Evolutionary conservation across 2,329 filamentous ascomycete species (phyloP), one percentile per base, ranked within the genome.

Genomic region (Stachybotrys chlorohalonatus): DNA sequence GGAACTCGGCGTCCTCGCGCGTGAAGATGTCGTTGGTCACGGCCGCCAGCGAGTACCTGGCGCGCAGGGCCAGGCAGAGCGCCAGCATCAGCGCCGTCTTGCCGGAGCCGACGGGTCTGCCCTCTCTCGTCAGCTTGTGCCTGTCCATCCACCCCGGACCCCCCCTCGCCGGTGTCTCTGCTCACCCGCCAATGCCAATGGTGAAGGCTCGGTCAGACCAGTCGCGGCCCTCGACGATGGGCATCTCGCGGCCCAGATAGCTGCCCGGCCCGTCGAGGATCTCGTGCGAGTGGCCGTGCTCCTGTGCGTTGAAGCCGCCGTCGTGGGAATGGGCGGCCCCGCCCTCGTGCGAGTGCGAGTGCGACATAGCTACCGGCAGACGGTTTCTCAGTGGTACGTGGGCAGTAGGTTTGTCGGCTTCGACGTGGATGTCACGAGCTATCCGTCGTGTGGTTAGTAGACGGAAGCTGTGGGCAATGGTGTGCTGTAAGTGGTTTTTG

Each of bases 11-110:
- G 78, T 99, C 94, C 75, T 99, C 94, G 60, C 88, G 87, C 24
- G 93, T 97, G 79, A 97, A 97, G 78, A 97, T 97, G 78, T 97
- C 93, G 79, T 97, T 97, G 52, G 94, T 99, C 24, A 99, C 93
- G 57, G 91, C 94, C 1, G 94, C 94, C 65, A 99, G 88, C 67
- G 86, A 90, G 81, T 89, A 92, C 54, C 82, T 77, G 52, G 85
- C 79, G 58, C 94, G 88, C 7, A 99, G 85, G 7, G 87, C 86
- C 42, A 85, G 85, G 76, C 91, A 96, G 62, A 97, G 88, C 46
- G 89, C 87, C 11, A 96, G 85, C 93, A 99, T 97, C 31, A 97
- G 82, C 16, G 94, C 94, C 0, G 94, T 97, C 73, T 99, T 99
- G 67, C 94, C 94, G 30, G 92, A 96, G 60, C 94, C 94, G 53